Conservation (phyloP, 2,329 filamentous ascomycete species). For the Cryphonectria radicalis region DNA sequence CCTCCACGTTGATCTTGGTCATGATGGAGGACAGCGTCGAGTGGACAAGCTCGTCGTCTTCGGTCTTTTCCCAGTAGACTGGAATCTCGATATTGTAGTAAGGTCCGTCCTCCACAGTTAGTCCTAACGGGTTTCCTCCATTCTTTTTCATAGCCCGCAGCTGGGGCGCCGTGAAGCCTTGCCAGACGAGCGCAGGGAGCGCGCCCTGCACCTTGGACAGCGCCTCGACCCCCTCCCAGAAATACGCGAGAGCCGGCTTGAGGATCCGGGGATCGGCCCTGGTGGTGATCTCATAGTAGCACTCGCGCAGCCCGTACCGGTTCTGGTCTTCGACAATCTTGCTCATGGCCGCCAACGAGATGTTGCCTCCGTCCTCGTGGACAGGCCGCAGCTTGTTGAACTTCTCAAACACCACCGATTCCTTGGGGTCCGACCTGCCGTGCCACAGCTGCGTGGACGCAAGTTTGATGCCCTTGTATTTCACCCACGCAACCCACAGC, state of each 20-base stretch:
- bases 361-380: conserved; percentile 35
- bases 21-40: neutral
- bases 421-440: conserved; percentile 37
- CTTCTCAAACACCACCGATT: neutral
- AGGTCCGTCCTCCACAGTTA: conserved; percentile 42
- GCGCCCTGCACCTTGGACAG: conserved; percentile 28
- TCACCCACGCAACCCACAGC: conserved; percentile 15
- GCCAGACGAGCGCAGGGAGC: conserved; percentile 40
- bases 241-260: conserved; percentile 27
- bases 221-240: conserved; percentile 19
- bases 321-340: conserved; percentile 21
- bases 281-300: conserved; percentile 33
- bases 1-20: conserved; percentile 5
- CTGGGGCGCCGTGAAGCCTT: conserved; percentile 47
- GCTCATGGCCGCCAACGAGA: conserved; percentile 37
- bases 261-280: conserved; percentile 32
- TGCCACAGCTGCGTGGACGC: conserved; percentile 43
- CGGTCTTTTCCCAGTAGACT: conserved; percentile 33
- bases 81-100: conserved; percentile 40
- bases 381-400: neutral
- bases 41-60: conserved; percentile 38
- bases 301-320: conserved; percentile 33
- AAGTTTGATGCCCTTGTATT: conserved; percentile 32
- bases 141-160: conserved; percentile 39
- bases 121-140: conserved; percentile 48